Conservation (phyloP, 176 grass and related monocot species). For the barley (Hordeum vulgare) region DNA sequence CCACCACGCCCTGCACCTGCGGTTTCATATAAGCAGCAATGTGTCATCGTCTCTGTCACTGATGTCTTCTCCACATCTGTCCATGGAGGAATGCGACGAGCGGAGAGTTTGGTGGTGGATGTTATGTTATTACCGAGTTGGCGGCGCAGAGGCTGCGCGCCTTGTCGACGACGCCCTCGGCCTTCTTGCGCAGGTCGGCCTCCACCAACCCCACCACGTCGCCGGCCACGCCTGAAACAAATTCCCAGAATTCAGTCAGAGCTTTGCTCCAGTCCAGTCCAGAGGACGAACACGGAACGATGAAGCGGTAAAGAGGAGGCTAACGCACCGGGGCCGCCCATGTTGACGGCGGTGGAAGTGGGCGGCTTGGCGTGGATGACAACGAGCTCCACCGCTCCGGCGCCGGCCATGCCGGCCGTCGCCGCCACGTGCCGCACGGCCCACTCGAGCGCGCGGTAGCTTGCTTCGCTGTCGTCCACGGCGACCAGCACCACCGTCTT, state of each 20-base stretch:
- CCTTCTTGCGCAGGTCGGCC: constrained; percentile 34
- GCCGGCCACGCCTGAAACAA: constrained; percentile 15
- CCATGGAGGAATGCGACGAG: neutral
- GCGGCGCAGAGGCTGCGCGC: constrained; percentile 38
- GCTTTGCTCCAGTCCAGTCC: neutral
- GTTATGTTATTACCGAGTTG: constrained; percentile 26
- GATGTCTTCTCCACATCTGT: neutral
- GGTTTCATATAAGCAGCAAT: neutral
- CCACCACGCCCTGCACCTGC: constrained; percentile 44
- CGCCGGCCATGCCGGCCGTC: neutral
- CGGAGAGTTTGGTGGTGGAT: too few relatives aligned
- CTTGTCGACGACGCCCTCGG: constrained; percentile 34
- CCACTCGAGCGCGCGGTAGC: constrained; percentile 69
- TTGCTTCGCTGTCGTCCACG: constrained; percentile 58
- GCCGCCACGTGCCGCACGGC: constrained; percentile 22
- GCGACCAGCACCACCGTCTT: constrained; percentile 55
- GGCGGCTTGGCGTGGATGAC: constrained; percentile 62
- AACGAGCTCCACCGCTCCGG: constrained; percentile 36
- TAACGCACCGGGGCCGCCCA: constrained; percentile 32
- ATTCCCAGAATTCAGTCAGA: constrained; percentile 11
- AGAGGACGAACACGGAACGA: neutral
- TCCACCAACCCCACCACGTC: constrained; percentile 49
- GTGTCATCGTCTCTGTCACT: neutral
- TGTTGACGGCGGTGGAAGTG: constrained; percentile 31
- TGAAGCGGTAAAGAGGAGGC: neutral